Conservation (phyloP, 805 yeast species). For the Candida tibetensis region DNA sequence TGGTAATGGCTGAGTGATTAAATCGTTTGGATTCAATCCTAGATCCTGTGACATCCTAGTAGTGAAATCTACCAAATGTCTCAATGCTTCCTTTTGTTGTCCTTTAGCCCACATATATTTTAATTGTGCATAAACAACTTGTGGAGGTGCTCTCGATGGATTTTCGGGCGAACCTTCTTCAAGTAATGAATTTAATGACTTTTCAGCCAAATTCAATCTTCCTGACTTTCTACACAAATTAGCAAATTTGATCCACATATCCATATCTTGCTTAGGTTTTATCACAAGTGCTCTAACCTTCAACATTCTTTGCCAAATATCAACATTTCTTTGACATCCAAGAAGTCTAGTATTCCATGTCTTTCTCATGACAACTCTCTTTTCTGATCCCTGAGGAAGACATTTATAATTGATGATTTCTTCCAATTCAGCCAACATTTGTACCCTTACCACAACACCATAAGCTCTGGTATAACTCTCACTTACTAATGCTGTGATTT, state of each 20-base stretch:
- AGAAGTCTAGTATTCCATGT: conserved; percentile 92
- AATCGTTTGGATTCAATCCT: conserved; percentile 81
- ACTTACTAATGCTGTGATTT: conserved; percentile 88
- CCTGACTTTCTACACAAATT: conserved; percentile 94
- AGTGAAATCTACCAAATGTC: conserved; percentile 84
- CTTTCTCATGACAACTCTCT: conserved; percentile 71
- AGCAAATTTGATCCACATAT: conserved; percentile 97
- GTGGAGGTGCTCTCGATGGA: conserved; percentile 87
- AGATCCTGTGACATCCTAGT: conserved; percentile 85
- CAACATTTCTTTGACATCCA: conserved; percentile 96
- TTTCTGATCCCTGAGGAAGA: conserved; percentile 78
- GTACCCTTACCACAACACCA: conserved; percentile 93
- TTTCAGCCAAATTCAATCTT: conserved; percentile 86
- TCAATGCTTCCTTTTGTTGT: conserved; percentile 78
- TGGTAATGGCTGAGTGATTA: conserved; percentile 83
- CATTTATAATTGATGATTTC: conserved; percentile 89
- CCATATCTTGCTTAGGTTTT: conserved; percentile 94
- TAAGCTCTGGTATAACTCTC: conserved; percentile 97
- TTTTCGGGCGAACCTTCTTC: conserved; percentile 67
- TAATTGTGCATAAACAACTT: conserved; percentile 94
- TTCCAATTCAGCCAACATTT: conserved; percentile 94
- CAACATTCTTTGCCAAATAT: conserved; percentile 96
- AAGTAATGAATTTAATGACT: conserved; percentile 74
- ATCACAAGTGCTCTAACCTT: conserved; percentile 91
- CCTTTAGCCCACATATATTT: conserved; percentile 98